A percentile compares a stretch with the other conserved stretches of the same genome.
These are phyloP conservation scores for Fusarium scirpi DNA, from an alignment of 2,329 filamentous ascomycete genomes.

Conservation along the genomic window DNA sequence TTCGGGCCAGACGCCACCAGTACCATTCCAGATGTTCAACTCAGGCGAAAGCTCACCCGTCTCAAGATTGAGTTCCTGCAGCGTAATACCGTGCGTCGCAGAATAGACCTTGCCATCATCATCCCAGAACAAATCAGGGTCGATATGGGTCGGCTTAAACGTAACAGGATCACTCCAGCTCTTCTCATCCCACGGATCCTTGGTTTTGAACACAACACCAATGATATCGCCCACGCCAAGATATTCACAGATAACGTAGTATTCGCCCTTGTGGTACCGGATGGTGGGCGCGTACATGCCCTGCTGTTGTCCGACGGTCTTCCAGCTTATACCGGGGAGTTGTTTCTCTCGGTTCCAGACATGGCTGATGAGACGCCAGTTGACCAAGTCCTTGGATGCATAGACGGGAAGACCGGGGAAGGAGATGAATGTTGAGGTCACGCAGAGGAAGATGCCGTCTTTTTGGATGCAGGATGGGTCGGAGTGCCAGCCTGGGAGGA, in stretches of 20 bases:
- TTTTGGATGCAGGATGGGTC: slow-evolving; percentile 61
- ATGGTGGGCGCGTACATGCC: slow-evolving; percentile 63
- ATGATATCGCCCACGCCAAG: slow-evolving; percentile 22
- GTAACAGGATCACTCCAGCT: slow-evolving; percentile 46
- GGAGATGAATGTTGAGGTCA: slow-evolving; percentile 63
- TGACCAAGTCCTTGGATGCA: slow-evolving; percentile 62
- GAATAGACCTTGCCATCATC: slow-evolving; percentile 66
- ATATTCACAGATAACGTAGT: slow-evolving; percentile 53
- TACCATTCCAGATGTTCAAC: slow-evolving; percentile 62
- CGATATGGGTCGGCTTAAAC: slow-evolving; percentile 49
- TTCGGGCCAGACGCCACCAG: slow-evolving; percentile 58
- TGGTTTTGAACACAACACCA: slow-evolving; percentile 30
- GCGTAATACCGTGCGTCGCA: slow-evolving; percentile 49
- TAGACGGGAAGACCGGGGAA: slow-evolving; percentile 67
- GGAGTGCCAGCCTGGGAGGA: slow-evolving; percentile 63
- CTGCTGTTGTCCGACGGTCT: slow-evolving; percentile 48
- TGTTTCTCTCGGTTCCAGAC: slow-evolving; percentile 57
- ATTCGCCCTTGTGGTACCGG: slow-evolving; percentile 56
- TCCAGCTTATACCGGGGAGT: slow-evolving; percentile 53
- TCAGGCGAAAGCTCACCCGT: slow-evolving; percentile 38
- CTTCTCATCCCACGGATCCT: slow-evolving; percentile 37
- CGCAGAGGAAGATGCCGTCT: slow-evolving; percentile 63
- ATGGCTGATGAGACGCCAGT: slow-evolving; percentile 61
- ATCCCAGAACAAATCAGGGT: slow-evolving; percentile 66
- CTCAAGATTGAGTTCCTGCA: slow-evolving; percentile 38